A percentile compares a stretch with the other conserved stretches of the same genome.
These are phyloP conservation scores for Lanmaoa rubissima DNA, from an alignment of 768 basidiomycete genomes.

Conservation along the genomic window DNA sequence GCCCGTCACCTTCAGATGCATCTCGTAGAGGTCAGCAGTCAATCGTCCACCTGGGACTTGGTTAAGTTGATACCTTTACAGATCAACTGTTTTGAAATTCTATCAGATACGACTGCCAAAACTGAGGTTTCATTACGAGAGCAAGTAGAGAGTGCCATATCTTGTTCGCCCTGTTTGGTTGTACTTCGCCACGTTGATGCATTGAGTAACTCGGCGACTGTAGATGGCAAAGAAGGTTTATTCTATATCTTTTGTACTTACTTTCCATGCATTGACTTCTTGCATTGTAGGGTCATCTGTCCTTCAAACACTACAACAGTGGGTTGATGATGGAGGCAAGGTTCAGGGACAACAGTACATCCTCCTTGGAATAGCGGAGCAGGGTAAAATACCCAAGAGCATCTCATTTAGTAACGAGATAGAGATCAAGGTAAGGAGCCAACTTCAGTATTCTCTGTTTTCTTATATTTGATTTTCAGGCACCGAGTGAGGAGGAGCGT, in stretches of 20 bases:
- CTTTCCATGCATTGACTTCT: not conserved
- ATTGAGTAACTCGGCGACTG: conserved; percentile 61
- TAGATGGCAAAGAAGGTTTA: conserved; percentile 60
- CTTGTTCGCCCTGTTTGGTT: conserved; percentile 83
- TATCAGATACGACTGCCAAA: conserved; percentile 74
- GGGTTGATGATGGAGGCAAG: conserved; percentile 57
- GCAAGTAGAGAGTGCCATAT: conserved; percentile 71
- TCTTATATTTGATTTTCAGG: conserved; percentile 42
- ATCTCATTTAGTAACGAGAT: conserved; percentile 88
- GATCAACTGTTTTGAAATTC: conserved; percentile 83
- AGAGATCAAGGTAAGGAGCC: conserved; percentile 57
- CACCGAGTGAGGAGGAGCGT: conserved; percentile 77
- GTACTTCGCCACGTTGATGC: conserved; percentile 82
- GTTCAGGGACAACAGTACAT: conserved; percentile 69
- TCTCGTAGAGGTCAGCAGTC: conserved; percentile 59
- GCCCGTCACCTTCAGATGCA: conserved; percentile 71
- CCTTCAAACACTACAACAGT: conserved; percentile 58
- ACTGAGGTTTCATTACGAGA: conserved; percentile 72
- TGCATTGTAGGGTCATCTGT: conserved; percentile 52
- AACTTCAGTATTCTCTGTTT: not conserved
- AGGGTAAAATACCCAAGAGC: conserved; percentile 58
- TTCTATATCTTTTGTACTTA: not conserved
- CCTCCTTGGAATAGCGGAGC: conserved; percentile 69
- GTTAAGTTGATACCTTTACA: conserved; percentile 29
- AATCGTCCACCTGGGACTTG: not conserved